Evolutionary conservation across 1,284 basidiomycete genomes (phyloP), one percentile per base, ranked within the genome.

Genomic region (Ustilago esculenta): DNA sequence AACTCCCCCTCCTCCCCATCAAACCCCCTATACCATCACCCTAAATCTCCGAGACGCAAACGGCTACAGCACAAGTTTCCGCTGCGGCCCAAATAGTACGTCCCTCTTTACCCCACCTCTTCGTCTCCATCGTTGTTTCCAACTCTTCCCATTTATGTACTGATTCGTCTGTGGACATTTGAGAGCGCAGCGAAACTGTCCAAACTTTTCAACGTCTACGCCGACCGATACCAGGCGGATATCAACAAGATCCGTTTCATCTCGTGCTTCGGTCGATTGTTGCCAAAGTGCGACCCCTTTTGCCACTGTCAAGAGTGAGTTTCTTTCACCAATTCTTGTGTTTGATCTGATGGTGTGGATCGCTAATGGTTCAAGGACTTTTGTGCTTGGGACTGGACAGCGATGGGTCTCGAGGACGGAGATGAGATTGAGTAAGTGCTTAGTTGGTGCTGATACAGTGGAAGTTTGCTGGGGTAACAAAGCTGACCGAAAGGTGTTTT

Each of bases 341-440:
- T 18, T 27, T 20, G 35, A n/a, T n/a, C n/a, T n/a, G n/a, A n/a
- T n/a, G n/a, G n/a, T n/a, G n/a, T n/a, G n/a, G n/a, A n/a, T n/a
- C n/a, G n/a, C n/a, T n/a, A n/a, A n/a, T n/a, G n/a, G n/a, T n/a
- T n/a, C n/a, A n/a, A n/a, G n/a, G n/a, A n/a, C 11, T 1, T 21
- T 20, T 1, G 21, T 12, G 34, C 24, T n/a, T 36, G 23, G 17
- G 2, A 6, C 11, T 24, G 21, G 6, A 29, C 17, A 41, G 46
- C 18, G 0, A 30, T 8, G 11, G 56, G 52, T 0, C 12, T 67
- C 6, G 39, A 56, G 18, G 64, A 67, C 21, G 52, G 43, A 0
- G 64, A 67, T 8, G 48, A 55, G 39, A 60, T 67, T 33, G 51
- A 59, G 56, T 59, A 39, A 52, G 56, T 57, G 6, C n/a, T n/a